phyloP scores from a whole-genome alignment of 768 basidiomycete species.

The Tephrocybe sp. region DNA sequence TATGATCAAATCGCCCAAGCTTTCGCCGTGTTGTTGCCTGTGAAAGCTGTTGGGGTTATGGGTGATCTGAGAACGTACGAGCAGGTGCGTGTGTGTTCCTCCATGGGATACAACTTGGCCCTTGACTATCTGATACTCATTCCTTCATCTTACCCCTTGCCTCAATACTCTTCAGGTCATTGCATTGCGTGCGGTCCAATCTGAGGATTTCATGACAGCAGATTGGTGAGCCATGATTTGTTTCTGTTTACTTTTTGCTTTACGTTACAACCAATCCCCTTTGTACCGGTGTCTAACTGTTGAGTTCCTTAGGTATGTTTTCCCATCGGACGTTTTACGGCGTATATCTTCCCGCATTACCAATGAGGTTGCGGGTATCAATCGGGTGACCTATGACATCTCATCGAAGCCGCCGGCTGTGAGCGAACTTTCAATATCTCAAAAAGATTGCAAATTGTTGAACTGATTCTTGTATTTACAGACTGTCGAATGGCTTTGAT shows the following conservation, averaged over 20 bases:
- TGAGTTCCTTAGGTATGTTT: constrained; percentile 74
- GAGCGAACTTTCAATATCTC: constrained; percentile 27
- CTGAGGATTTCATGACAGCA: constrained; percentile 99
- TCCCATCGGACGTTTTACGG: constrained; percentile 86
- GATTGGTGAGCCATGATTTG: constrained; percentile 70
- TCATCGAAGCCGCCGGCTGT: constrained; percentile 96
- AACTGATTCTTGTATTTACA: constrained; percentile 21
- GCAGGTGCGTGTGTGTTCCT: constrained; percentile 52
- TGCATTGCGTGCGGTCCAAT: constrained; percentile 89
- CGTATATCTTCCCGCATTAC: constrained; percentile 96
- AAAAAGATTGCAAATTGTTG: constrained; percentile 3
- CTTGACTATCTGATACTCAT: constrained; percentile 1
- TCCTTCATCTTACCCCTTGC: no score
- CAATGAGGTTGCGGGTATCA: constrained; percentile 96
- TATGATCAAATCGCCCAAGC: constrained; percentile 96
- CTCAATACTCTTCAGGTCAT: constrained; percentile 60
- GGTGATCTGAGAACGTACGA: constrained; percentile 97
- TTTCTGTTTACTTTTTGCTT: background rate
- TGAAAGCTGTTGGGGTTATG: constrained; percentile 97
- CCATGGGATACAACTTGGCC: background rate
- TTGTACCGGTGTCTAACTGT: constrained; percentile 11
- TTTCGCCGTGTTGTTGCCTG: constrained; percentile 92
- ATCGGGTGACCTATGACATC: constrained; percentile 94
- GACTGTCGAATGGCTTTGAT: constrained; percentile 53
- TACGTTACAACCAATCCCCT: background rate